A percentile compares a stretch with the other conserved stretches of the same genome.
These are phyloP conservation scores for Trichoderma gracile DNA, from an alignment of 2,329 filamentous ascomycete genomes.

Conservation along the genomic window DNA sequence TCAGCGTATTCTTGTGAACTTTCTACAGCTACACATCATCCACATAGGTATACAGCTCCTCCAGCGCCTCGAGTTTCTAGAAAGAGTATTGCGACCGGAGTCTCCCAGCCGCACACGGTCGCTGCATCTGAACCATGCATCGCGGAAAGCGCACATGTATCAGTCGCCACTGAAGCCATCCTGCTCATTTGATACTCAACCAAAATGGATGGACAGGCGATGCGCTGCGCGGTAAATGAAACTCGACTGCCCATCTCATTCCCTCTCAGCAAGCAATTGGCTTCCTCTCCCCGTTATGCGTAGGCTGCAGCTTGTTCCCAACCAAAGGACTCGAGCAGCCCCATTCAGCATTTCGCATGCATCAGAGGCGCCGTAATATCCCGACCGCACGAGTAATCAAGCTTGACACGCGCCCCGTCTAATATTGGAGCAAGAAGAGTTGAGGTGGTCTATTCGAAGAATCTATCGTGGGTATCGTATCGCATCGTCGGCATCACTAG, in stretches of 20 bases:
- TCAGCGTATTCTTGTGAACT: neutral
- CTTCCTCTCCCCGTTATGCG: neutral
- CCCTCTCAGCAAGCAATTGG: too few species aligned
- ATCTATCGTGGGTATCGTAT: conserved; percentile 4
- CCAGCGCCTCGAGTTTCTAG: neutral
- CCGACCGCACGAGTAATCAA: too few species aligned
- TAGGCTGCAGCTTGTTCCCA: neutral
- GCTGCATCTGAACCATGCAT: neutral
- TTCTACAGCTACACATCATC: neutral
- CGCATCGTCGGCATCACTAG: neutral
- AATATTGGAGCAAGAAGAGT: too few species aligned
- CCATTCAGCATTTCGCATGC: too few species aligned
- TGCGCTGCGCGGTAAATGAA: too few species aligned
- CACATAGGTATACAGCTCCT: too few species aligned
- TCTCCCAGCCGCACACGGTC: neutral
- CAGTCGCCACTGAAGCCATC: neutral
- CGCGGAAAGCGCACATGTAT: neutral
- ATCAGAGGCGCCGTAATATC: too few species aligned
- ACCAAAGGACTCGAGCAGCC: neutral
- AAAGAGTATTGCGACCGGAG: neutral
- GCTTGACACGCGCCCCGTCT: too few species aligned
- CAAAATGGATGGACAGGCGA: neutral
- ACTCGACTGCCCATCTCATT: neutral
- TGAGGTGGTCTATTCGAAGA: neutral
- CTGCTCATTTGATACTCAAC: neutral